These are phyloP conservation scores for Rhizophora apiculata DNA, from an alignment of 345 rosid species.

Conservation along the genomic window DNA sequence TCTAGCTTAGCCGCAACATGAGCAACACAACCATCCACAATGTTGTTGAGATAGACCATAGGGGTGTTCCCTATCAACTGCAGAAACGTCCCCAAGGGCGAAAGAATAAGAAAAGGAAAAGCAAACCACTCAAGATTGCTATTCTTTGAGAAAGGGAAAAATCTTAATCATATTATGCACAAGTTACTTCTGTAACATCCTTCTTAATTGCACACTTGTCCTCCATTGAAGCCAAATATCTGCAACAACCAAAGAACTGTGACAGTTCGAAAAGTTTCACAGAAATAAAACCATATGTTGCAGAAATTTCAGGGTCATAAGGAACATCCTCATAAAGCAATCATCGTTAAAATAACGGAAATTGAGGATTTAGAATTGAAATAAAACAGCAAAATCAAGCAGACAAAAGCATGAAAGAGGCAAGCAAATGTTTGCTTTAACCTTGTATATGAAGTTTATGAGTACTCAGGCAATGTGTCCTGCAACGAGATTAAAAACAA, in stretches of 20 bases:
- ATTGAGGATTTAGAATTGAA: too few species aligned
- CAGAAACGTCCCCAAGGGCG: neutral
- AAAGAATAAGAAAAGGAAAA: neutral
- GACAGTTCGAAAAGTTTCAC: too few species aligned
- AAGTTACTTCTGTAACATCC: slow-evolving; percentile 16
- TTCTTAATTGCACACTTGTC: slow-evolving; percentile 12
- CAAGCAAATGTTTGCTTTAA: too few species aligned
- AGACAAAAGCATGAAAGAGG: too few species aligned
- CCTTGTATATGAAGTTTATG: too few species aligned
- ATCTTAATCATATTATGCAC: neutral
- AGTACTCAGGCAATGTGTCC: too few species aligned
- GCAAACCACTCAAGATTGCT: neutral
- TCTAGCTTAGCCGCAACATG: slow-evolving; percentile 91
- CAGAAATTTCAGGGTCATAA: too few species aligned
- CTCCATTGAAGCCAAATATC: neutral
- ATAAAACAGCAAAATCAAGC: too few species aligned
- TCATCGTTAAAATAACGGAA: too few species aligned
- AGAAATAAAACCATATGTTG: too few species aligned
- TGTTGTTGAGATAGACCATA: slow-evolving; percentile 88
- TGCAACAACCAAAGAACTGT: neutral
- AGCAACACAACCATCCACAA: slow-evolving; percentile 73
- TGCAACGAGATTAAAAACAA: too few species aligned
- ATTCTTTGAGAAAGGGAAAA: neutral
- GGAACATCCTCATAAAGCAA: too few species aligned
- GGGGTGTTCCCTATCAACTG: slow-evolving; percentile 96